These are phyloP conservation scores for Pugionium dolabratum DNA, from an alignment of 345 rosid genomes.

Conservation along the genomic window DNA sequence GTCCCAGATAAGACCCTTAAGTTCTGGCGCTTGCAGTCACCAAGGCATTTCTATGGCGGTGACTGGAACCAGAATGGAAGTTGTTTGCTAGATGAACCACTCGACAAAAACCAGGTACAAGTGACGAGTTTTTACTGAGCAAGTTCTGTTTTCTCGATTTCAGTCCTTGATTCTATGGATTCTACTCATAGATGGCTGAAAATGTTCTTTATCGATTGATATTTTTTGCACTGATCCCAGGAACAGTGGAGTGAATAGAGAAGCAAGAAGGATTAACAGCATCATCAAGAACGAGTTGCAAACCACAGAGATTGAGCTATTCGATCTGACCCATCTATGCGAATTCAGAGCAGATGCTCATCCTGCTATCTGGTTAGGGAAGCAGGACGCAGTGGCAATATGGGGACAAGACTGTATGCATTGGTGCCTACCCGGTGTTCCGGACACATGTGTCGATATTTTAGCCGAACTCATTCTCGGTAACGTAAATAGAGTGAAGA, in stretches of 20 bases:
- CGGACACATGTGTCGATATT: conserved; percentile 91
- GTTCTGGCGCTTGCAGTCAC: conserved; percentile 95
- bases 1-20: conserved; percentile 66
- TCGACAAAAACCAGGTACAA: conserved; percentile 65
- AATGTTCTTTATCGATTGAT: not conserved
- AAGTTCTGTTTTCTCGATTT: no score
- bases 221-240: conserved; percentile 56
- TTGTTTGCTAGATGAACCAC: conserved; percentile 76
- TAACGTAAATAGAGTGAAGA: conserved; percentile 39
- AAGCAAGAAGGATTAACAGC: conserved; percentile 68
- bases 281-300: conserved; percentile 49
- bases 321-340: conserved; percentile 73
- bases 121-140: no score
- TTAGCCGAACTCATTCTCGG: conserved; percentile 54
- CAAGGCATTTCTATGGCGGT: conserved; percentile 86
- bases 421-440: conserved; percentile 98
- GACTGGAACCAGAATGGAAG: conserved; percentile 97
- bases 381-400: conserved; percentile 77
- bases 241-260: conserved; percentile 82
- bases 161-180: not conserved
- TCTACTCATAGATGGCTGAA: not conserved
- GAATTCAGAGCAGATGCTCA: conserved; percentile 96
- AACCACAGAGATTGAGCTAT: conserved; percentile 56
- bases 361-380: conserved; percentile 93
- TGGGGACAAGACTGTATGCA: conserved; percentile 99